Conservation (phyloP, 768 basidiomycete species). For the Rhizopogon vulgaris region DNA sequence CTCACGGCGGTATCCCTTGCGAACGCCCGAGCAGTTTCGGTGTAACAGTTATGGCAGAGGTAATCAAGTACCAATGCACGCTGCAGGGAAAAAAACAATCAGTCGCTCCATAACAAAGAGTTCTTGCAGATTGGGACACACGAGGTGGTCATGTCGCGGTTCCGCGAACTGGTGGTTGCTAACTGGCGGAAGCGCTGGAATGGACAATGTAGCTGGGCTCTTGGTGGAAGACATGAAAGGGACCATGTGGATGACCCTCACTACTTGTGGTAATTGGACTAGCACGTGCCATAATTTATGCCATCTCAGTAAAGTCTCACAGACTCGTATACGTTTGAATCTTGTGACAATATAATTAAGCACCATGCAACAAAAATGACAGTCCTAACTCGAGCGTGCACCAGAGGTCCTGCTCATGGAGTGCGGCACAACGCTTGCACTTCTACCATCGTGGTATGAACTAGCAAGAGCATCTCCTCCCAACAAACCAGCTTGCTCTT, state of each 20-base stretch:
- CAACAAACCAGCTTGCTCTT: constrained; percentile 47
- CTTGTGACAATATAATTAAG: neutral
- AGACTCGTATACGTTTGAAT: neutral
- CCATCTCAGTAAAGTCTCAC: too few species aligned
- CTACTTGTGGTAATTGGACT: neutral
- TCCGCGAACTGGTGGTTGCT: constrained; percentile 23
- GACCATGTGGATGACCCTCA: neutral
- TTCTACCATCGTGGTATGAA: constrained; percentile 21
- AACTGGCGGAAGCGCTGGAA: neutral
- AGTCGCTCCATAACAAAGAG: neutral
- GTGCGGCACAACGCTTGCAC: constrained; percentile 20
- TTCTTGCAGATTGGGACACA: constrained; percentile 16
- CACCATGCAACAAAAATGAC: neutral
- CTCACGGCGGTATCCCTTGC: constrained; percentile 53
- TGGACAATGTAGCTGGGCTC: neutral
- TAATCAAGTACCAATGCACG: constrained; percentile 70
- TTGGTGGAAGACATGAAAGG: neutral
- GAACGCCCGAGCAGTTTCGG: constrained; percentile 66
- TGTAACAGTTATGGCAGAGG: constrained; percentile 67
- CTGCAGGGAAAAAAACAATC: constrained; percentile 27
- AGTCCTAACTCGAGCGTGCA: constrained; percentile 1
- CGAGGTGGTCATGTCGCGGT: constrained; percentile 40
- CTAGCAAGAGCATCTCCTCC: constrained; percentile 33
- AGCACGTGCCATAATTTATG: too few species aligned
- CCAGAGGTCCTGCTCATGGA: constrained; percentile 34